phyloP scores from a whole-genome alignment of 257 asterid genomes.

The Agastache rugosa region DNA sequence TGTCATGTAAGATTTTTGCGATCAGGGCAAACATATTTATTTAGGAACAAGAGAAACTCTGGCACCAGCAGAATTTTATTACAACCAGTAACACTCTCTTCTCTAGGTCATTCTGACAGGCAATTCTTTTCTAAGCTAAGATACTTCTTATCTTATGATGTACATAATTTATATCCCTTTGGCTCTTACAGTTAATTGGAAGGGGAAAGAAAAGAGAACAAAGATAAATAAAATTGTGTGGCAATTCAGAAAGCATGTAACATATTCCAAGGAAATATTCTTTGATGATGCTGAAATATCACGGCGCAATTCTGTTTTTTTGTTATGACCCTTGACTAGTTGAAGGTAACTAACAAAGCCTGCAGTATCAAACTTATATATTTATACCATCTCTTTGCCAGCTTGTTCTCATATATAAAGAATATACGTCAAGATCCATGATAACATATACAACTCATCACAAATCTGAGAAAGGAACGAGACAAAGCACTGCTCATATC shows the following conservation, averaged over 20 bases:
- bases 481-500: conserved; percentile 8
- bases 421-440: background rate
- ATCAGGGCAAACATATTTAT: background rate
- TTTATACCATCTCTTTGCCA: background rate
- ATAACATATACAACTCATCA: conserved; percentile 29
- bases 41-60: conserved; percentile 3
- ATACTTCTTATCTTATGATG: background rate
- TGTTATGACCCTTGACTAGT: background rate
- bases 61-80: conserved; percentile 14
- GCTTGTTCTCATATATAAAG: conserved; percentile 8
- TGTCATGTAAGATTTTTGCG: background rate
- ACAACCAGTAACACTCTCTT: too few species aligned
- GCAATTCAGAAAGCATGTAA: background rate
- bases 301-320: too few species aligned
- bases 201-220: conserved; percentile 9
- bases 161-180: background rate
- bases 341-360: conserved; percentile 13
- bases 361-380: conserved; percentile 6
- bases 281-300: background rate
- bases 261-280: conserved; percentile 6
- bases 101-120: conserved; percentile 9
- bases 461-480: conserved; percentile 11
- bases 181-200: conserved; percentile 1
- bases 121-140: conserved; percentile 3
- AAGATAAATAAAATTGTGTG: background rate